Percentiles rank a stretch among this genome's conserved stretches.
These are phyloP conservation scores for Zarea fungicola DNA, from an alignment of 2,329 filamentous ascomycete species.

Conservation along the genomic window DNA sequence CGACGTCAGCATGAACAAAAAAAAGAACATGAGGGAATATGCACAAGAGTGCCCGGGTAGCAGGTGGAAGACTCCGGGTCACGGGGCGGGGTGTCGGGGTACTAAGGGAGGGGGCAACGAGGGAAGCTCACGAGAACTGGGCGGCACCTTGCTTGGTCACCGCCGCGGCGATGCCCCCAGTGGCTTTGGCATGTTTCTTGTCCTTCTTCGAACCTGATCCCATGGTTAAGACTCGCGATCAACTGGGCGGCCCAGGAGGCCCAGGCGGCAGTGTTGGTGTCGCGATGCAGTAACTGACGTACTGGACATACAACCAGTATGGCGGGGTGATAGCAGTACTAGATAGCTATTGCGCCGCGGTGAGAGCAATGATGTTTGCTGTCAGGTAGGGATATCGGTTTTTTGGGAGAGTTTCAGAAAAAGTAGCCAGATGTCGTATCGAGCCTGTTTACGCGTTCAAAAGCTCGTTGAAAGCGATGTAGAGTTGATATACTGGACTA, in stretches of 20 bases:
- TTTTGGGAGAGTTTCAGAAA: not conserved
- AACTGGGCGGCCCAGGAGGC: constrained; percentile 10
- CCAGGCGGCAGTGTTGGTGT: constrained; percentile 1
- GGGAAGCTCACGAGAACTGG: constrained; percentile 45
- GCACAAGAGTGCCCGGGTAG: not conserved
- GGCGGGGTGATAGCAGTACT: constrained; percentile 3
- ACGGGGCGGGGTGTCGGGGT: constrained; percentile 18
- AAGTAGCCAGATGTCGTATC: not conserved
- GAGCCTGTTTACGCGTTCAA: not conserved
- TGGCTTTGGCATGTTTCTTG: constrained; percentile 51
- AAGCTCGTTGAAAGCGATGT: not conserved
- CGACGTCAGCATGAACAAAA: constrained; percentile 2
- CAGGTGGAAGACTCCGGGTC: constrained; percentile 15
- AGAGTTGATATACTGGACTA: not conserved
- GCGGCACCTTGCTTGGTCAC: constrained; percentile 48
- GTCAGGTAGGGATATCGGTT: not conserved
- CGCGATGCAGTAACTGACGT: constrained; percentile 17
- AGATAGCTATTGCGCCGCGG: not conserved
- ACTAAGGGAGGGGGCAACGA: constrained; percentile 23
- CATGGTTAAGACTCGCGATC: constrained; percentile 5
- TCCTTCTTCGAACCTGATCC: constrained; percentile 43
- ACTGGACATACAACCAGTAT: constrained; percentile 33
- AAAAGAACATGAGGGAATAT: not conserved
- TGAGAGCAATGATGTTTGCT: not conserved
- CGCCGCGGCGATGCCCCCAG: constrained; percentile 47